Evolutionary conservation across 2,329 filamentous ascomycete genomes (phyloP), one percentile per base, ranked within the genome.

Genomic region (Scleromitrula shiraiana): DNA sequence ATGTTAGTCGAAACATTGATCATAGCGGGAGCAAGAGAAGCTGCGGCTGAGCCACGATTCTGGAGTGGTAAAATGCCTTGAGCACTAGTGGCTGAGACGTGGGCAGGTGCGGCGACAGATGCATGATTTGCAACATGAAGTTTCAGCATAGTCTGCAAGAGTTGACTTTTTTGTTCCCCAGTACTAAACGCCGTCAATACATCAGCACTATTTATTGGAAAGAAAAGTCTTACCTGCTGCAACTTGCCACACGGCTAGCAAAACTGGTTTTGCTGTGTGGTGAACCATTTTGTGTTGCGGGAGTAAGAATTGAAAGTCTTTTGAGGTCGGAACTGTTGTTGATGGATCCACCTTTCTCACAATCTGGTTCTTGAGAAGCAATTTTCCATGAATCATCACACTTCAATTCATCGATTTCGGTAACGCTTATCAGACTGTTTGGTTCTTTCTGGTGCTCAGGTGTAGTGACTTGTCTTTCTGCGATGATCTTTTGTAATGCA

Each of bases 81-180:
- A 44, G 60, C 62, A 41, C 54, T 64, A 29, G 59, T 54, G 23
- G 62, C 59, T 23, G 62, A 62, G 27, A 65, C 42, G 10, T 55
- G 51, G 27, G 56, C 55, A 27, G 58, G 50, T 14, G 59, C 57
- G 17, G 60, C 51, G 48, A 60, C 56, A 7, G 56, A 29, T 38
- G 47, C 23, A 27, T 39, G 51, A 14, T 36, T 30, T 29, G 51
- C 36, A 38, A 53, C 54, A 22, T 52, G 40, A 37, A 50, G 52
- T 24, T 58, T 60, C n/a, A 65, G 52, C 54, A 65, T 62, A 35
- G 58, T 61, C 30, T 63, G 61, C 41, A 65, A 52, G 47, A 62
- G 61, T 26, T 57, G 46, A n/a, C 52, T 59, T 39, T 61, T 58
- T 40, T 60, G 53, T n/a, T 59, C 59, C 6, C 27, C 36, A 26